Base-by-base conservation (phyloP, 148 eudicot species). In the Vaccinium darrowii region DNA sequence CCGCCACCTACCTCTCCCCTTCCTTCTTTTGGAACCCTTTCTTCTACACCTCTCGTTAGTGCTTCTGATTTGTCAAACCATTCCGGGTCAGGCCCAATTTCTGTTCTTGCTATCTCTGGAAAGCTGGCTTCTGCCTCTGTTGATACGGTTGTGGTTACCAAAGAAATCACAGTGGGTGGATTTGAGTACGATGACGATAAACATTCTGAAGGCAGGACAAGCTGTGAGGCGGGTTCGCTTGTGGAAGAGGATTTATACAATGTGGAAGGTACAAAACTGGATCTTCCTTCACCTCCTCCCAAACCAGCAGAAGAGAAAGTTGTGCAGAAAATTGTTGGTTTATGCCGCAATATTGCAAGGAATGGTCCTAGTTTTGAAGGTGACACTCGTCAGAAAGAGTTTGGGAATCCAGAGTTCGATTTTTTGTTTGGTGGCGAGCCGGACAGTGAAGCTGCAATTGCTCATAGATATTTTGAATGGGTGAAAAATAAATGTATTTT, bases 401-500 rank as follows among this genome's bases (percentile, higher is more conserved):
- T 78, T 77, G 92, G 88, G 62, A 93, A 93, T 85, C 91, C 90
- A 5, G 89, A 91, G 84, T 92, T 92, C 78, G 52, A 87, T 73
- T 93, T 93, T 92, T 85, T 93, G 84, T 90, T 92, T 89, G 92
- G 92, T 54, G 96, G 96, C 25, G 92, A 91, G 53, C 90, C 89
- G n/a, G 96, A 93, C 83, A 92, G 92, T 86, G 90, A 91, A 90
- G 92, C 93, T 82, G 90, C 92, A 39, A 82, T 88, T 84, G 90
- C 92, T 14, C 90, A 79, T 76, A 91, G 89, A 76, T 92, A 93
- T 83, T 93, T 88, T 87, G 80, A 85, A 88, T 92, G 94, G 96
- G 87, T 86, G 92, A 93, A 89, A 86, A 92, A 84, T 84, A 91
- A 90, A 87, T 86, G 78, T 77, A 74, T 88, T 86, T 82, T 89